Base-by-base conservation (phyloP, 192 early-diverging fungal genomes). In the Coemansia sp. region DNA sequence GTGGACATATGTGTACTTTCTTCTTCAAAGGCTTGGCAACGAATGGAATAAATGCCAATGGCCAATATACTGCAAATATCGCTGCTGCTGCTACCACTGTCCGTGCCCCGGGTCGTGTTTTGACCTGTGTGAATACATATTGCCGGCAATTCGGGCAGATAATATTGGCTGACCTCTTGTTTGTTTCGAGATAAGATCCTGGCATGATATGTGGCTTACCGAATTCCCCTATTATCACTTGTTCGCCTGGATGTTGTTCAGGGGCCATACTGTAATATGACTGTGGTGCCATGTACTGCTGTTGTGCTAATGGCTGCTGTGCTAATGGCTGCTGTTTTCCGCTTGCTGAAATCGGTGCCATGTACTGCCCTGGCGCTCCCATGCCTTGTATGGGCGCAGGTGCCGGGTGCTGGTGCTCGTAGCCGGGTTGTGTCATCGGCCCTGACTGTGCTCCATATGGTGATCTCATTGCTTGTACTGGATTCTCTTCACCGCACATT, bases 21-120 rank as follows among this genome's bases (percentile, higher is more conserved):
- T 69, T 69, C 57, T 76, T 76, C 52, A 76, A 31, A 44, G 68
- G 50, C 60, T 64, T 66, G 5, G 68, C 69, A 23, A 76, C 32
- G 31, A 76, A 76, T 27, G 74, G 74, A 26, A 76, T 56, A 18
- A 66, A 67, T 5, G 74, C 74, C 59, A 76, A 50, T 49, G 74
- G 74, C 74, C 74, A 76, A 38, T 70, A 76, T 24, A 67, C 74
- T 6, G 65, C 55, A 44, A 61, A 62, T n/a, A 76, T 71, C 12
- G 74, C 74, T 12, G 60, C 74, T 1, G 74, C 74, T 2, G 68
- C 74, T 5, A 76, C 74, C 31, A 76, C 64, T 1, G 74, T 76
- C 3, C 64, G 53, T 5, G 74, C 65, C 3, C 74, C 68, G 0
- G 68, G 32, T 22, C 59, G 57, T 9, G 68, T 67, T 34, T 70